A percentile compares a stretch with the other conserved stretches of the same genome.
Evolutionary conservation across 306 rosid genomes (phyloP).

Genomic region (Erythrophleum fordii): DNA sequence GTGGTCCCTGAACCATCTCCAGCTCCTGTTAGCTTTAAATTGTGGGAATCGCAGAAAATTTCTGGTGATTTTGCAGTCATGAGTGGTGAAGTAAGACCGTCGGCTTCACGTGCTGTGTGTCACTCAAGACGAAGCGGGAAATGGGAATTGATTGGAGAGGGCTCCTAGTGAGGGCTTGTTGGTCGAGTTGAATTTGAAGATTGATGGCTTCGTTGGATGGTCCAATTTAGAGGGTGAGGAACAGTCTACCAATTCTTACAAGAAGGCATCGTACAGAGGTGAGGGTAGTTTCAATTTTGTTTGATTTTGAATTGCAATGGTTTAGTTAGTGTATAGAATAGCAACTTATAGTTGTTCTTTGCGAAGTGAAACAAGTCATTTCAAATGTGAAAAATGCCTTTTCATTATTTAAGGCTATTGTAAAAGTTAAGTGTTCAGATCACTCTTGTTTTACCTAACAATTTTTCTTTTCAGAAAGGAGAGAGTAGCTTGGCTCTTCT

Average conservation of each 20-base stretch:
- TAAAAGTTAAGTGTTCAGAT: slow-evolving; percentile 51
- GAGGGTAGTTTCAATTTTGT: slow-evolving; percentile 42
- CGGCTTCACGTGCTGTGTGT: slow-evolving; percentile 51
- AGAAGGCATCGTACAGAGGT: slow-evolving; percentile 67
- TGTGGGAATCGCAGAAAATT: slow-evolving; percentile 44
- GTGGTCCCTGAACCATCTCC: slow-evolving; percentile 81
- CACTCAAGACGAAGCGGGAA: slow-evolving; percentile 34
- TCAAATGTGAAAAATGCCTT: slow-evolving; percentile 38
- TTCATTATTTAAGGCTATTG: slow-evolving; percentile 44
- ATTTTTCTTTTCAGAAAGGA: background rate
- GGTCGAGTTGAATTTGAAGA: slow-evolving; percentile 46
- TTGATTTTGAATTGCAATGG: too few relatives aligned
- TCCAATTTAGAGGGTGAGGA: slow-evolving; percentile 52
- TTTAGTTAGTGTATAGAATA: too few relatives aligned
- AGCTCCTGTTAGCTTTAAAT: slow-evolving; percentile 75
- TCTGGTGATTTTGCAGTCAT: slow-evolving; percentile 46
- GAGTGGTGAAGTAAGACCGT: slow-evolving; percentile 42
- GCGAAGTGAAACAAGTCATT: slow-evolving; percentile 36
- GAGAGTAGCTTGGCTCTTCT: background rate
- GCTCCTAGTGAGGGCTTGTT: slow-evolving; percentile 34
- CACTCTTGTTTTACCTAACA: slow-evolving; percentile 31
- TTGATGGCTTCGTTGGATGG: slow-evolving; percentile 82
- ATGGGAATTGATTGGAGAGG: slow-evolving; percentile 32
- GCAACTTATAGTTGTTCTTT: too few relatives aligned
- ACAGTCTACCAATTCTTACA: slow-evolving; percentile 39